Conservation (phyloP, 176 grass and related monocot species). For the Chrysopogon serrulatus region DNA sequence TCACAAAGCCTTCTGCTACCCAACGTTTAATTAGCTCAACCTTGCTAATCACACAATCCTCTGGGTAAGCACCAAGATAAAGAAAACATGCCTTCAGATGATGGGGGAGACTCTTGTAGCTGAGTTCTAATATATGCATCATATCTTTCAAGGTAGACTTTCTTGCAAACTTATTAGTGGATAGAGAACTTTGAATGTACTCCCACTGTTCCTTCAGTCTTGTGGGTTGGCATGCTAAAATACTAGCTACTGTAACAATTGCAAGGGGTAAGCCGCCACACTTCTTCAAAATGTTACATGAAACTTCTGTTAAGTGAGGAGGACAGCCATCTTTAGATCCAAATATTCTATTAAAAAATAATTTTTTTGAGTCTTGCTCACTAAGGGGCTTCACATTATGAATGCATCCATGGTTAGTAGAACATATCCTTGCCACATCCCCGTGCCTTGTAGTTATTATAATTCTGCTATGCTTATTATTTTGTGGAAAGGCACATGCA, state of each 20-base stretch:
- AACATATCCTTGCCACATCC: not conserved
- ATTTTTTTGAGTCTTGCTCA: not conserved
- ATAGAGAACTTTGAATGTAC: not conserved
- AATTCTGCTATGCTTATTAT: too few species aligned
- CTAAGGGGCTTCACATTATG: not conserved
- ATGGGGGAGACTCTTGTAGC: slow-evolving; percentile 21
- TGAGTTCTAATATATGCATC: slow-evolving; percentile 6
- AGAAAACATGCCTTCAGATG: slow-evolving; percentile 34
- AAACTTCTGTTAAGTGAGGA: not conserved
- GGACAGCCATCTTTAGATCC: not conserved
- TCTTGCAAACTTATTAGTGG: not conserved
- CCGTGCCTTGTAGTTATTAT: too few species aligned
- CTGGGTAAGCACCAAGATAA: slow-evolving; percentile 26
- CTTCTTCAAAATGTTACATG: not conserved
- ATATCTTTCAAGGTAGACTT: slow-evolving; percentile 3
- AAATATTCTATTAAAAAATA: not conserved
- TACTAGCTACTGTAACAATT: not conserved
- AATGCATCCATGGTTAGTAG: not conserved
- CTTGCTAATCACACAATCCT: not conserved
- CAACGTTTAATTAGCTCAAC: slow-evolving; percentile 17
- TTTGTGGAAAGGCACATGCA: too few species aligned
- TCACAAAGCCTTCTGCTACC: slow-evolving; percentile 43
- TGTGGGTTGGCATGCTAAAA: not conserved
- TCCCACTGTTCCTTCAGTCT: not conserved
- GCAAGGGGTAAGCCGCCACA: not conserved